phyloP scores from a whole-genome alignment of 2,329 filamentous ascomycete species.

The Ophioceras dolichostomum region DNA sequence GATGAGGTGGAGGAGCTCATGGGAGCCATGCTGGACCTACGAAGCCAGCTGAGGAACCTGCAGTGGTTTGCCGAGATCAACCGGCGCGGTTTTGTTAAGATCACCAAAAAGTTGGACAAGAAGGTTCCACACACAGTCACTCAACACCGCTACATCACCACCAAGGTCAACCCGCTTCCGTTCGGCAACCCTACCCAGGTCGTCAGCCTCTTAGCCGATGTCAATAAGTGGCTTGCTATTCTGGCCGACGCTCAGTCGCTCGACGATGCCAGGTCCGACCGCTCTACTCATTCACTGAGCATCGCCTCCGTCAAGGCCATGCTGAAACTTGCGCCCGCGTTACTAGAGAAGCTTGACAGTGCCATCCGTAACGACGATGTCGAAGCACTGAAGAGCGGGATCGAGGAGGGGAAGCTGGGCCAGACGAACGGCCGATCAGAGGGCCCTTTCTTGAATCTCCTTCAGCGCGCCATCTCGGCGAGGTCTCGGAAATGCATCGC shows the following conservation, averaged over 20 bases:
- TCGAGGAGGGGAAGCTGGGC: conserved; percentile 44
- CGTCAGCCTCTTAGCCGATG: conserved; percentile 38
- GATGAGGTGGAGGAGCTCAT: conserved; percentile 89
- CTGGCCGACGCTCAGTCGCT: conserved; percentile 65
- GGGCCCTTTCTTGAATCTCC: conserved; percentile 61
- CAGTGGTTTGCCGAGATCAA: conserved; percentile 99
- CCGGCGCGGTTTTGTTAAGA: conserved; percentile 88
- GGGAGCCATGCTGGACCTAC: conserved; percentile 77
- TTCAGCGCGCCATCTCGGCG: conserved; percentile 65
- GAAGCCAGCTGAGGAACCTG: conserved; percentile 77
- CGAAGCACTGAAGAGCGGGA: conserved; percentile 37
- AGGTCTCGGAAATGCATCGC: conserved; percentile 57
- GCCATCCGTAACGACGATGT: conserved; percentile 60
- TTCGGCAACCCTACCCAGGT: conserved; percentile 65
- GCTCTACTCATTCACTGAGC: conserved; percentile 64
- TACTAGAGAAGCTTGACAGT: conserved; percentile 61
- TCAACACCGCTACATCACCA: conserved; percentile 76
- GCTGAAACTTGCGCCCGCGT: conserved; percentile 54
- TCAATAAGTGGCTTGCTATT: conserved; percentile 86
- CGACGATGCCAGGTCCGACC: conserved; percentile 64
- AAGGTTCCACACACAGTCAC: conserved; percentile 68
- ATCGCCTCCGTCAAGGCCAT: conserved; percentile 65
- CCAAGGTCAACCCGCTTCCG: conserved; percentile 77
- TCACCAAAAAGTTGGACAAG: conserved; percentile 98
- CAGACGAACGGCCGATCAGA: conserved; percentile 44